These are phyloP conservation scores for Colletotrichum sp. DNA, from an alignment of 2,329 filamentous ascomycete genomes.

Conservation along the genomic window DNA sequence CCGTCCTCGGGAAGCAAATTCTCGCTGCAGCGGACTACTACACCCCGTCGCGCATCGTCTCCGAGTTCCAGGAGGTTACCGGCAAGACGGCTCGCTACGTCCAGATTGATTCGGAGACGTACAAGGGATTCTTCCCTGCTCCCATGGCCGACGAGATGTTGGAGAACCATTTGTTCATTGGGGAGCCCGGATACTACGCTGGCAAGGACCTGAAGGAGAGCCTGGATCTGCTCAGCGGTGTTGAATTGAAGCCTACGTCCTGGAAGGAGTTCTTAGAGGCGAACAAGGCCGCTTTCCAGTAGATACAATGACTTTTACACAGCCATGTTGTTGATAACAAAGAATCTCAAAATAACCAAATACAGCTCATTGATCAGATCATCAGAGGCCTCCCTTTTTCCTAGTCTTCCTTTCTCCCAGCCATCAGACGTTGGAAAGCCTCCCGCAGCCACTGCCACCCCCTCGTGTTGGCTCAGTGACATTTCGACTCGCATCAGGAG, in stretches of 20 bases:
- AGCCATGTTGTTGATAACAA: neutral
- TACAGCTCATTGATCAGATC: neutral
- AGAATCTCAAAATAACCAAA: neutral
- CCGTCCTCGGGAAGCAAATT: slow-evolving; percentile 17
- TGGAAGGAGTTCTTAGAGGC: slow-evolving; percentile 17
- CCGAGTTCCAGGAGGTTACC: slow-evolving; percentile 17
- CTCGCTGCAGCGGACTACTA: slow-evolving; percentile 20
- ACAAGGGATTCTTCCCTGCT: slow-evolving; percentile 27
- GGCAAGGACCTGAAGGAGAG: neutral
- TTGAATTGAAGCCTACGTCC: neutral
- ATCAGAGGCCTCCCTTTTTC: neutral
- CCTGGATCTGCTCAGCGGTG: neutral
- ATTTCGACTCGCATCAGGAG: neutral
- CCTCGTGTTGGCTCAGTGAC: neutral
- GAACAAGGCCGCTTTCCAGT: neutral
- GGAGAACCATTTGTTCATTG: slow-evolving; percentile 27
- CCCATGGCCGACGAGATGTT: slow-evolving; percentile 26
- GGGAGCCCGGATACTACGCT: slow-evolving; percentile 25
- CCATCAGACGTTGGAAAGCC: neutral
- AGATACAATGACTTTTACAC: neutral
- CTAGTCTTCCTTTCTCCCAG: neutral
- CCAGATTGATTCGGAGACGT: slow-evolving; percentile 23
- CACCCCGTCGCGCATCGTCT: slow-evolving; percentile 9
- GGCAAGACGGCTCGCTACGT: slow-evolving; percentile 1
- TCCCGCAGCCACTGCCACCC: neutral